phyloP scores from a whole-genome alignment of 2,329 filamentous ascomycete species.

The Fusarium virguliforme region DNA sequence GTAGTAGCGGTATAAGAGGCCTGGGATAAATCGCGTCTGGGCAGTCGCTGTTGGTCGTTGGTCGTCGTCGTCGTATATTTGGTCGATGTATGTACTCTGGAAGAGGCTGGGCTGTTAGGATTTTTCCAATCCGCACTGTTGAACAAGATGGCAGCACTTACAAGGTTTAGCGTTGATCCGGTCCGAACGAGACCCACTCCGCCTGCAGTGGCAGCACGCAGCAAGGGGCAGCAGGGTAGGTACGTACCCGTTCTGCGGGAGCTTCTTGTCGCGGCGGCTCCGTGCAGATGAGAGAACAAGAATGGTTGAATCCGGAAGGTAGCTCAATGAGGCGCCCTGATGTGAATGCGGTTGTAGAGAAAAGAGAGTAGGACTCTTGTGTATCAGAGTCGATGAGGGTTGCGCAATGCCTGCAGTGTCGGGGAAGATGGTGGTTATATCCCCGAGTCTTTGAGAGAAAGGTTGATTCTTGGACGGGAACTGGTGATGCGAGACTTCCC shows the following conservation, averaged over 20 bases:
- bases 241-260: constrained; percentile 40
- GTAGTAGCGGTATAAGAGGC: constrained; percentile 27
- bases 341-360: neutral
- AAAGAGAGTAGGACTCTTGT: neutral
- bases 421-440: constrained; percentile 6
- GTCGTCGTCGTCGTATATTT: constrained; percentile 38
- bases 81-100: constrained; percentile 42
- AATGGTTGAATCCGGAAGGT: constrained; percentile 4
- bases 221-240: constrained; percentile 18
- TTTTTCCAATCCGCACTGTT: constrained; percentile 63
- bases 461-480: constrained; percentile 16
- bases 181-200: constrained; percentile 48
- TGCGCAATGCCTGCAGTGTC: neutral
- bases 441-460: constrained; percentile 27
- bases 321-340: neutral
- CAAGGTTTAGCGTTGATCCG: constrained; percentile 61
- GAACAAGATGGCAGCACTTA: constrained; percentile 50
- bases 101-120: constrained; percentile 59
- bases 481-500: constrained; percentile 40
- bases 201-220: constrained; percentile 13
- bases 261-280: constrained; percentile 36
- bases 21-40: constrained; percentile 41
- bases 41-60: constrained; percentile 45
- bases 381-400: neutral
- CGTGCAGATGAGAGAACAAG: constrained; percentile 38